Evolutionary conservation across 441 rosid species (phyloP).

Genomic region (Adansonia grandidieri): DNA sequence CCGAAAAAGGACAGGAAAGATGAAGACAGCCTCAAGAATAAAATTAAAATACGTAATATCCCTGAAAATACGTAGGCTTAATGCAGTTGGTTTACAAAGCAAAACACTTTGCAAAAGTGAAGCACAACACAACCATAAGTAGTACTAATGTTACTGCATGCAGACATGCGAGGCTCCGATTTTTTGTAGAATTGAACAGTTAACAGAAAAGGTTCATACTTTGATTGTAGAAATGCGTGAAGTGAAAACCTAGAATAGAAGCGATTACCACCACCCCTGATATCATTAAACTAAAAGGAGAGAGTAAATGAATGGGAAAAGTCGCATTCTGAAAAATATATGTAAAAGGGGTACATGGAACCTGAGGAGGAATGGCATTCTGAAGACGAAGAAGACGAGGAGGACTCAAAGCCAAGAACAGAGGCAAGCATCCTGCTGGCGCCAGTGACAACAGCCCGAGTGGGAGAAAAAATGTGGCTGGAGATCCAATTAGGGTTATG

Average conservation of each 20-base stretch:
- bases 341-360: conserved; percentile 16
- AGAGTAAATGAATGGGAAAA: neutral
- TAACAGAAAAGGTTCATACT: neutral
- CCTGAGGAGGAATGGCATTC: conserved; percentile 53
- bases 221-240: neutral
- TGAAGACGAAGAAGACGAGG: conserved; percentile 54
- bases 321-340: neutral
- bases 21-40: conserved; percentile 7
- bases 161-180: neutral
- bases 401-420: conserved; percentile 63
- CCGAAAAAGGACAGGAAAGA: conserved; percentile 6
- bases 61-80: neutral
- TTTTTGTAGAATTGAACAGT: neutral
- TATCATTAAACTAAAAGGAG: neutral
- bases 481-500: conserved; percentile 92
- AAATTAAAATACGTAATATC: neutral
- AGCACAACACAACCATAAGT: neutral
- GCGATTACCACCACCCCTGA: neutral
- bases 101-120: conserved; percentile 9
- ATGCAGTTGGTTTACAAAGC: conserved; percentile 2
- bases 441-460: conserved; percentile 76
- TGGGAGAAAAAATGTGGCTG: conserved; percentile 67
- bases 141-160: neutral
- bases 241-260: neutral
- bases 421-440: conserved; percentile 77